Base-by-base conservation (phyloP, 2,329 filamentous ascomycete species). In the Pestalotiopsis sp. region DNA sequence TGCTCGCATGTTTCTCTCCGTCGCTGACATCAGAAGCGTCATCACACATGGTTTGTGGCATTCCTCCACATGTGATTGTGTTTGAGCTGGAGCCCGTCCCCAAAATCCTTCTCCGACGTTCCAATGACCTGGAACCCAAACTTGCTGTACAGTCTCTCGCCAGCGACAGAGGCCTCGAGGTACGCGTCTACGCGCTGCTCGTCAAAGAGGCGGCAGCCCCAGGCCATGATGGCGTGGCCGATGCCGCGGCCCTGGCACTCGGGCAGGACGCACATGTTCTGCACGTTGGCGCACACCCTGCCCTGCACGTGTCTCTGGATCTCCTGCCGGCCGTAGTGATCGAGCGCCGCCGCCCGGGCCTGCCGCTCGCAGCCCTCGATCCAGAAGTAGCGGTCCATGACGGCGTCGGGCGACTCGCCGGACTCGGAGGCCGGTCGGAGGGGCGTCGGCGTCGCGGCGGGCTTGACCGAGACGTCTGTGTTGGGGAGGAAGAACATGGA, bases 311-410 rank as follows among this genome's bases (percentile, higher is more conserved):
- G 25, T n/a, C 27, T n/a, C 57, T 59, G 57, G 25, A 59, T 59
- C 57, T 59, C 57, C 25, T 59, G 25, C 23, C 57, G 57, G 27
- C 57, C 57, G 17, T 17, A 59, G 14, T 23, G 23, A 31, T 59
- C 57, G 4, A 59, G 6, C 6, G 57, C 57, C 4, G 14, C 57
- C 17, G 57, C 57, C 11, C 45, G 45, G 57, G 23, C 25, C 17
- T 27, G 57, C 5, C 57, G 20, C n/a, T 59, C 57, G 9, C 57
- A 14, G 2, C 57, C 57, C 57, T 59, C 57, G 57, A 59, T 23
- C 57, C 57, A 59, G 57, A 59, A 59, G 20, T 27, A 59, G 13
- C 57, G 57, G 25, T 59, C 57, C 20, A 59, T n/a, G 57, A 59
- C 27, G 57, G 57, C 11, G 4, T 59, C 57, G 57, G 57, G 14